Evolutionary conservation across 1,139 yeast genomes (phyloP).

Genomic region (Kodamaea alishanica): DNA sequence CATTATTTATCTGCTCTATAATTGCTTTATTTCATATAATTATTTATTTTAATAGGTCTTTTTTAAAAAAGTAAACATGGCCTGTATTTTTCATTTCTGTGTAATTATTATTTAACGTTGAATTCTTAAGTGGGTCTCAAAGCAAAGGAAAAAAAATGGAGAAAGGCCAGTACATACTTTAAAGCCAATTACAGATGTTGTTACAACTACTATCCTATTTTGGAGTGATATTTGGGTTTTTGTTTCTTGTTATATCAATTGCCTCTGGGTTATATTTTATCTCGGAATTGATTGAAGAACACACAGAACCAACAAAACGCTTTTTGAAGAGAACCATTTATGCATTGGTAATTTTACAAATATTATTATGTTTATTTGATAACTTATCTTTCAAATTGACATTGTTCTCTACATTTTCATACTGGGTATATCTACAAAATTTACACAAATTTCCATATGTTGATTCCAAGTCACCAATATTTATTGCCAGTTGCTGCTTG

Average conservation of each 20-base stretch:
- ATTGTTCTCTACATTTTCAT: constrained; percentile 62
- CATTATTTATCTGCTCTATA: too few relatives aligned
- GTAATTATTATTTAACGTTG: too few relatives aligned
- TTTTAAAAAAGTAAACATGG: too few relatives aligned
- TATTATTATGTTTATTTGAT: constrained; percentile 64
- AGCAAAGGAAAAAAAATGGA: background rate
- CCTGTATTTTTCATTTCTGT: too few relatives aligned
- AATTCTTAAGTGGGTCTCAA: background rate
- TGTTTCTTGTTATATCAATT: constrained; percentile 53
- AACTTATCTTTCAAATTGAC: constrained; percentile 71
- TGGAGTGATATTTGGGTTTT: constrained; percentile 73
- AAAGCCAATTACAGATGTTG: constrained; percentile 24
- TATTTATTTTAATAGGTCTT: too few relatives aligned
- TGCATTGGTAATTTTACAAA: constrained; percentile 49
- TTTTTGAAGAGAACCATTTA: constrained; percentile 62
- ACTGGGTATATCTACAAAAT: constrained; percentile 71
- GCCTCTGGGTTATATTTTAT: constrained; percentile 91
- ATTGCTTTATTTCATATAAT: too few relatives aligned
- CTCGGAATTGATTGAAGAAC: constrained; percentile 91
- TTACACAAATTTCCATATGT: constrained; percentile 81
- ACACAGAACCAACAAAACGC: constrained; percentile 77
- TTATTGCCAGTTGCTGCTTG: constrained; percentile 65
- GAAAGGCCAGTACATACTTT: background rate
- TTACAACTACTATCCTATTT: constrained; percentile 50
- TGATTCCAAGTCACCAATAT: constrained; percentile 64